Conservation (phyloP, 2,329 filamentous ascomycete genomes). For the Hypoxylon rubiginosum region DNA sequence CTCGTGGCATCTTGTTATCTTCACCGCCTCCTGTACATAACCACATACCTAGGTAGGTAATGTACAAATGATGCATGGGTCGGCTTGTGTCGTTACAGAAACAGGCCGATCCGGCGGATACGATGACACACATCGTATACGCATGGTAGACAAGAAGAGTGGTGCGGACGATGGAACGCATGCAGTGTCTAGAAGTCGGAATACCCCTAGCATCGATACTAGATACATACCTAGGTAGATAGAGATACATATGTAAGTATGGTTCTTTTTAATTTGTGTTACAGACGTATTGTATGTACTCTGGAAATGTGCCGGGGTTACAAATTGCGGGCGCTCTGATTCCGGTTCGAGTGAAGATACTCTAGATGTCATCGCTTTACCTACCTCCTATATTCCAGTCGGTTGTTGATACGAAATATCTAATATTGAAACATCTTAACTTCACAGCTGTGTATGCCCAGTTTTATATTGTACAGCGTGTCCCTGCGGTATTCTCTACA, state of each 20-base stretch:
- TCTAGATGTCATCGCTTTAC: neutral
- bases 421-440: conserved; percentile 11
- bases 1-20: conserved; percentile 18
- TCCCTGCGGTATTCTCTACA: neutral
- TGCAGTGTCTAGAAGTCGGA: conserved; percentile 13
- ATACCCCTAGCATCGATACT: conserved; percentile 5
- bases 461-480: conserved; percentile 8
- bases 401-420: neutral
- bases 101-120: conserved; percentile 18
- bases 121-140: conserved; percentile 22
- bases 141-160: conserved; percentile 9
- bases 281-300: neutral
- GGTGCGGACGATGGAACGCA: conserved; percentile 18
- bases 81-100: conserved; percentile 14
- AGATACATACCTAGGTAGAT: conserved; percentile 4
- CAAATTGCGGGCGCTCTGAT: conserved; percentile 3
- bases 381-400: neutral
- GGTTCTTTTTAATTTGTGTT: conserved; percentile 2
- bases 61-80: conserved; percentile 19
- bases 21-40: conserved; percentile 37
- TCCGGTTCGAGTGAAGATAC: neutral
- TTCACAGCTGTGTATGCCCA: neutral
- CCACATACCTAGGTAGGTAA: neutral
- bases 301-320: neutral
- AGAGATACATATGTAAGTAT: neutral